Evolutionary conservation across 2,329 filamentous ascomycete genomes (phyloP), one percentile per base, ranked within the genome.

Genomic region (Trichoderma atrobrunneum): DNA sequence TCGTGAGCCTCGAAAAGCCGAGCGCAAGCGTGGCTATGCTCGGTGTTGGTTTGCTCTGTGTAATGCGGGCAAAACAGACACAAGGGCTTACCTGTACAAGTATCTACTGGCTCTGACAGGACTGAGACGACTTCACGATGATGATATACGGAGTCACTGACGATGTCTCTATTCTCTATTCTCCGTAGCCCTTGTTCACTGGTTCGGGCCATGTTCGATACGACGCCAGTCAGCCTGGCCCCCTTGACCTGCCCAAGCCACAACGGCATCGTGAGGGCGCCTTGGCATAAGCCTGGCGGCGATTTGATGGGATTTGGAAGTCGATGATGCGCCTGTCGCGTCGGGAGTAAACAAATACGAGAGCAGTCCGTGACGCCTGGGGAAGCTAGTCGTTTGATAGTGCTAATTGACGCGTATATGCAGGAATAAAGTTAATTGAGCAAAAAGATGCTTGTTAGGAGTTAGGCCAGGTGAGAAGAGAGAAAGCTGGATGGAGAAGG

Each of bases 331-430:
- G 24, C 30, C 32, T 60, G 54, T 28, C 51, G 64, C 48, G 34
- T n/a, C 32, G 12, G 32, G 11, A 67, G 63, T 54, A 54, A 56
- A 54, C 43, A 68, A 68, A 68, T 68, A 68, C 65, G 65, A 68
- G 36, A 57, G 36, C 4, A n/a, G 39, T 51, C 18, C 43, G 43
- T 24, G n/a, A 51, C n/a, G 10, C n/a, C 43, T n/a, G 43, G n/a
- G 43, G 43, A 24, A 12, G 48, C 48, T 54, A 65, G 65, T 16
- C 24, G 51, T 59, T 43, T 43, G 64, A 59, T n/a, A 26, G 51
- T 59, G 34, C 34, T 39, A 67, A 21, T 43, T 68, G 65, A 18
- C 64, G 54, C 65, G 65, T 68, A 68, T 68, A 68, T 68, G 65
- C 65, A 60, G 28, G 18, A 16, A 34, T 43, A 59, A 68, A 68